Conservation (phyloP, 805 yeast genomes). For the Candida stauntonica region DNA sequence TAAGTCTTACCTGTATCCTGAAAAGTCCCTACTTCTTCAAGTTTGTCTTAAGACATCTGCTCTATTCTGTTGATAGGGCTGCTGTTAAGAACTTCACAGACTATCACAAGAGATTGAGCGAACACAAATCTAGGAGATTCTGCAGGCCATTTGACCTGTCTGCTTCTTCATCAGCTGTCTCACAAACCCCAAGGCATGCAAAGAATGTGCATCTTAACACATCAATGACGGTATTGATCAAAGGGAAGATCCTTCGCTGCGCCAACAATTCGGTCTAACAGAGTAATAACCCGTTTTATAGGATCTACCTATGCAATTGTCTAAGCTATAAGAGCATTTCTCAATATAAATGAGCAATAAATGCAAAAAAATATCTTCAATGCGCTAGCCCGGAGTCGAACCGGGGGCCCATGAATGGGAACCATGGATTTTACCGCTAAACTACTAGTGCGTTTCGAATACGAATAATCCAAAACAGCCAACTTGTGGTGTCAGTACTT, state of each 20-base stretch:
- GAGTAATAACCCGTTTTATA: no score
- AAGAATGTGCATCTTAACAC: neutral
- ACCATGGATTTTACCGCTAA: conserved; percentile 21
- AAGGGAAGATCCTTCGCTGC: neutral
- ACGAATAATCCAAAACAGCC: neutral
- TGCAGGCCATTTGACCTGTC: no score
- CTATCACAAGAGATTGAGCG: no score
- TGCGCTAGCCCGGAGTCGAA: conserved; percentile 59
- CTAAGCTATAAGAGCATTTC: no score
- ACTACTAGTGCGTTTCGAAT: conserved; percentile 15
- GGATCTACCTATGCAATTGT: no score
- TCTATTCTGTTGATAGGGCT: conserved; percentile 11
- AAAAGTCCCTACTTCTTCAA: conserved; percentile 7
- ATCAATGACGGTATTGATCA: neutral
- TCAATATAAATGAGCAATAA: no score
- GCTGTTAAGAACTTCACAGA: neutral
- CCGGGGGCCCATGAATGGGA: conserved; percentile 42
- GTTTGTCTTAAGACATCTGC: conserved; percentile 6
- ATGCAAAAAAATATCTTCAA: conserved; percentile 21
- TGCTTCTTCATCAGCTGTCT: neutral
- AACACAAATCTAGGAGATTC: no score
- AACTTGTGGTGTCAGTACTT: no score
- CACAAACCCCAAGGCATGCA: no score
- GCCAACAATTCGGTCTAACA: no score
- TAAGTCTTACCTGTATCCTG: neutral